Evolutionary conservation across 176 grass and related monocot species (phyloP).

Genomic region (Pontederia paniculata): DNA sequence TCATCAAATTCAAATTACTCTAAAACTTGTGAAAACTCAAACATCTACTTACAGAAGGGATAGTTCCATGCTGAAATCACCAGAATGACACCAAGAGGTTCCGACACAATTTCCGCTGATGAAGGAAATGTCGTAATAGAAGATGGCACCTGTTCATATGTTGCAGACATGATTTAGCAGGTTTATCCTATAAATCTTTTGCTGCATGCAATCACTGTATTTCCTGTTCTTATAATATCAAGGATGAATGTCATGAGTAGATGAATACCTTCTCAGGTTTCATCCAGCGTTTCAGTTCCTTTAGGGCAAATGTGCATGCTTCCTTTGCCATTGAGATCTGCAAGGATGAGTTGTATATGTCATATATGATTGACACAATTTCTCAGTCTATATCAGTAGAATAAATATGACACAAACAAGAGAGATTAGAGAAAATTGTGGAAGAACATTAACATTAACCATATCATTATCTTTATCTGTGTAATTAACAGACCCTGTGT

Average conservation of each 20-base stretch:
- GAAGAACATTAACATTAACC: no score
- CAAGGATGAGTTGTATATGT: background rate
- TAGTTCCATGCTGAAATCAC: constrained; percentile 96
- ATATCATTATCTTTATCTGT: no score
- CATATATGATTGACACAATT: background rate
- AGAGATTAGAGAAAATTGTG: no score
- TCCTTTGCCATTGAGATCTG: constrained; percentile 58
- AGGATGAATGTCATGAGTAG: background rate
- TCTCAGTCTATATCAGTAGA: no score
- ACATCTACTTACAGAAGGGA: constrained; percentile 61
- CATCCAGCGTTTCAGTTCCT: constrained; percentile 71
- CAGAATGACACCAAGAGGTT: constrained; percentile 76
- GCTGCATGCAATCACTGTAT: background rate
- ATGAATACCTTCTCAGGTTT: constrained; percentile 73
- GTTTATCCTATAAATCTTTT: background rate
- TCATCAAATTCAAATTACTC: no score
- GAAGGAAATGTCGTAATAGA: constrained; percentile 64
- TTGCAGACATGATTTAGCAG: background rate
- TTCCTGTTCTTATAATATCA: background rate
- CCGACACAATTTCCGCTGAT: constrained; percentile 51
- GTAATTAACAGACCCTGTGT: no score
- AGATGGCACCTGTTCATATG: constrained; percentile 41
- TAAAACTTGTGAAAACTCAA: no score
- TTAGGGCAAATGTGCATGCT: constrained; percentile 50
- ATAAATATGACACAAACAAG: no score